Base-by-base conservation (phyloP, 805 yeast genomes). In the Schwanniomyces pseudopolymorphus region DNA sequence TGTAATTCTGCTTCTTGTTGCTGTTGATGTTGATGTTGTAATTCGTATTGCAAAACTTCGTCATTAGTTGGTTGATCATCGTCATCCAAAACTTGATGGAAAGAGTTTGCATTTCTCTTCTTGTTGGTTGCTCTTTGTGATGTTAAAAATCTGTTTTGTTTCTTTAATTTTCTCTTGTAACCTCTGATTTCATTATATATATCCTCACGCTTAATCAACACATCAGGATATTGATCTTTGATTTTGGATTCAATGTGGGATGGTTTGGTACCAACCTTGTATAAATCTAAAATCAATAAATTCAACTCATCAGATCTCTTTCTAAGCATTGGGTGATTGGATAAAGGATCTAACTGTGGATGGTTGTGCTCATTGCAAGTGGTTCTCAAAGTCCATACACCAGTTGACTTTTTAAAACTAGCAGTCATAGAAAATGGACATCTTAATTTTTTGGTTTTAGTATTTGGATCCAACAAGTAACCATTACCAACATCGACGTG, bases 341-440 rank as follows among this genome's bases (percentile, higher is more conserved):
- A 67, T 46, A 78, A 65, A 6, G 84, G 83, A 53, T 78, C 81
- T 50, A 79, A 67, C 55, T 77, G 80, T 19, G 82, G 81, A 57
- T 79, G 84, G 57, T 79, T 79, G 61, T 79, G 84, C 55, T 77
- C 80, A 59, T 78, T 78, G 52, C 81, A 75, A 9, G 80, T 76
- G 11, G 79, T 77, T 45, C 74, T 72, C 40, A 79, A 63, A 17
- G 78, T 74, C 84, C 84, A 79, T 35, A 67, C 70, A 44, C 72
- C 71, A 44, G 70, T 74, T 40, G 72, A 68, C 54, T 79, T 79
- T 24, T 79, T 75, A 56, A 61, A 78, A 54, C 72, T 70, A 24
- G 84, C 83, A 36, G 81, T 78, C 80, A 79, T 78, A n/a, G 81
- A 68, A 59, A 78, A 79, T 20, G 83, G 83, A 60, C 84, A 79